Percentiles rank a stretch among this genome's conserved stretches.
Evolutionary conservation across 441 rosid species (phyloP).

Genomic region (Bruguiera hainesii): DNA sequence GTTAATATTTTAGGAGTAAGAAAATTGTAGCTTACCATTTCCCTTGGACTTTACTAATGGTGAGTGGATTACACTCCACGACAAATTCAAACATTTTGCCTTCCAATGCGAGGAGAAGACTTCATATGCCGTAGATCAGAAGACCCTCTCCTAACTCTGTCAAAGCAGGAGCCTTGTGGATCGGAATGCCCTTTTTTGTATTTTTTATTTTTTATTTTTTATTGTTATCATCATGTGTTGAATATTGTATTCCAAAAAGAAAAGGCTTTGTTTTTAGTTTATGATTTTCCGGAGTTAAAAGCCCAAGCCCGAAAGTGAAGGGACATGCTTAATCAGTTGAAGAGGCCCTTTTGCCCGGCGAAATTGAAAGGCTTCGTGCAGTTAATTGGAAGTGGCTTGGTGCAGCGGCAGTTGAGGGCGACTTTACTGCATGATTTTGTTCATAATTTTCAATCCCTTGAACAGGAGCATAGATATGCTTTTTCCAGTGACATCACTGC

Average conservation of each 20-base stretch:
- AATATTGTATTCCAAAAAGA: neutral
- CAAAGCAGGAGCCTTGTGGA: too few species aligned
- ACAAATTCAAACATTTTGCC: neutral
- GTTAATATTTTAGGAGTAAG: too few species aligned
- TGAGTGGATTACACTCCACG: slow-evolving; percentile 26
- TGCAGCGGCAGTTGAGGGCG: neutral
- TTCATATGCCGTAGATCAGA: too few species aligned
- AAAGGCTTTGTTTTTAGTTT: neutral
- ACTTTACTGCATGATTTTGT: slow-evolving; percentile 13
- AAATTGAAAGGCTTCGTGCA: slow-evolving; percentile 10
- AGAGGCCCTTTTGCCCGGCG: slow-evolving; percentile 10
- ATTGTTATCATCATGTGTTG: neutral
- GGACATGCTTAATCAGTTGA: slow-evolving; percentile 1
- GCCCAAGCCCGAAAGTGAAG: slow-evolving; percentile 23
- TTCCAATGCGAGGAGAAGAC: neutral
- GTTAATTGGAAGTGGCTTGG: neutral
- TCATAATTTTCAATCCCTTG: slow-evolving; percentile 1
- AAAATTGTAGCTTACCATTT: too few species aligned
- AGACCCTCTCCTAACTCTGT: too few species aligned
- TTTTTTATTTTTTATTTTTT: too few species aligned
- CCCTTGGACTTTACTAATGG: too few species aligned
- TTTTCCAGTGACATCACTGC: neutral
- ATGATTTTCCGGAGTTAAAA: slow-evolving; percentile 31
- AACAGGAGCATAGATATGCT: slow-evolving; percentile 8
- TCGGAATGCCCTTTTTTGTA: too few species aligned